A percentile compares a stretch with the other conserved stretches of the same genome.
phyloP scores from a whole-genome alignment of 208 protist genomes.

The Trypanosoma brucei region DNA sequence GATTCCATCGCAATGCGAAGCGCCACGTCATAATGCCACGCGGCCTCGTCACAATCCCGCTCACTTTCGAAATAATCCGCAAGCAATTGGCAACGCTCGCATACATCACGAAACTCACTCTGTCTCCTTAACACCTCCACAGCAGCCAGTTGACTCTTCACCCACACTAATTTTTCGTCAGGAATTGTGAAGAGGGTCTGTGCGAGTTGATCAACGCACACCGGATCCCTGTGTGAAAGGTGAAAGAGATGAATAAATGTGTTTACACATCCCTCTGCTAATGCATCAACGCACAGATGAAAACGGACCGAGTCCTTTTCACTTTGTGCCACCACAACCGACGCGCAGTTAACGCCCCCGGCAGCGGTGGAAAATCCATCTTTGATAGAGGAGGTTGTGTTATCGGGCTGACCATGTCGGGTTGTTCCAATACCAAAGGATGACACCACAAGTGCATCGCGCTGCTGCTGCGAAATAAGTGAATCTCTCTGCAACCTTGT shows the following conservation, averaged over 20 bases:
- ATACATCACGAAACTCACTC: constrained; percentile 76
- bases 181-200: constrained; percentile 66
- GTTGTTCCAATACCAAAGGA: constrained; percentile 46
- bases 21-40: constrained; percentile 62
- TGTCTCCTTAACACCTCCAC: constrained; percentile 79
- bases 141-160: constrained; percentile 67
- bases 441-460: constrained; percentile 39
- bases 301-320: constrained; percentile 73
- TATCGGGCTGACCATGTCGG: constrained; percentile 6
- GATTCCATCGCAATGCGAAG: constrained; percentile 70
- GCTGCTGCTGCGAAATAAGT: constrained; percentile 40
- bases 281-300: constrained; percentile 77
- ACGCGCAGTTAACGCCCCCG: constrained; percentile 7
- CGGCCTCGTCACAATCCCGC: constrained; percentile 68
- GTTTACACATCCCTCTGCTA: constrained; percentile 73
- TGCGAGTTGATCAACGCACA: constrained; percentile 83
- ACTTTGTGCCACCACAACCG: constrained; percentile 39
- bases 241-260: constrained; percentile 83
- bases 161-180: constrained; percentile 67
- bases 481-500: not conserved
- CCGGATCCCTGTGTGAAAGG: constrained; percentile 77
- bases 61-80: constrained; percentile 84
- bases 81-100: constrained; percentile 47
- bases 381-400: constrained; percentile 4
- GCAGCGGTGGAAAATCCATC: constrained; percentile 17